Evolutionary conservation across 2,329 filamentous ascomycete species (phyloP).

Genomic region (Curvularia spicifera): DNA sequence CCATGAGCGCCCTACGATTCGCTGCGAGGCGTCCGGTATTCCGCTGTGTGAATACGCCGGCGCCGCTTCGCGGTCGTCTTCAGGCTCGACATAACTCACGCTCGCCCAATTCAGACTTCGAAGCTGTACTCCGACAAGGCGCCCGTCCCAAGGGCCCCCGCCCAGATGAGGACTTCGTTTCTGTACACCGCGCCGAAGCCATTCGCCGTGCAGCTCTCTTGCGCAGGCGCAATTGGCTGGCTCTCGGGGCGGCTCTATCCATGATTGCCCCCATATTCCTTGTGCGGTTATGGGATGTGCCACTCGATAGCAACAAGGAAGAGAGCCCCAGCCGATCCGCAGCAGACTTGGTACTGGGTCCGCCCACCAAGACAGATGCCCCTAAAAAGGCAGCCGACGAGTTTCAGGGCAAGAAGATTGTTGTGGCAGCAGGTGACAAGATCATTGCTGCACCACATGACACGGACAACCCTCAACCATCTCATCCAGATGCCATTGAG

Average conservation of each 20-base stretch:
- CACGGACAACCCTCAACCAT: constrained; percentile 38
- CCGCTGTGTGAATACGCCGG: constrained; percentile 35
- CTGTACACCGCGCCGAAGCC: constrained; percentile 44
- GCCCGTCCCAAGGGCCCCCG: constrained; percentile 19
- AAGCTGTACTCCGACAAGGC: constrained; percentile 19
- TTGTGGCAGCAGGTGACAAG: constrained; percentile 69
- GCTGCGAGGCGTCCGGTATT: constrained; percentile 39
- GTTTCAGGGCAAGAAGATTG: constrained; percentile 62
- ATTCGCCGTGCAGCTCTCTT: constrained; percentile 37
- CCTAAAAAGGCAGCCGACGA: constrained; percentile 43
- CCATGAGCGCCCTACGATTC: constrained; percentile 42
- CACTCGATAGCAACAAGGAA: constrained; percentile 25
- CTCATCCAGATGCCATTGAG: constrained; percentile 65
- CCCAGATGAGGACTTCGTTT: constrained; percentile 39
- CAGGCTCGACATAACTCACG: constrained; percentile 29
- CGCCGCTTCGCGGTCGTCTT: constrained; percentile 20
- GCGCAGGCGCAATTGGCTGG: constrained; percentile 42
- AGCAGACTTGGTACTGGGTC: constrained; percentile 33
- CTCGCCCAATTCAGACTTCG: constrained; percentile 23
- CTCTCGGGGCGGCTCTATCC: constrained; percentile 43
- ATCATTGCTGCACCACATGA: constrained; percentile 53
- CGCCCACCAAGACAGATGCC: constrained; percentile 39
- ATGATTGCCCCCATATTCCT: constrained; percentile 49
- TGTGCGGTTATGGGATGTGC: constrained; percentile 42
- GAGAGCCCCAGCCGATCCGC: constrained; percentile 33